Conservation (phyloP, 2,329 filamentous ascomycete species). For the Beauveria australis region DNA sequence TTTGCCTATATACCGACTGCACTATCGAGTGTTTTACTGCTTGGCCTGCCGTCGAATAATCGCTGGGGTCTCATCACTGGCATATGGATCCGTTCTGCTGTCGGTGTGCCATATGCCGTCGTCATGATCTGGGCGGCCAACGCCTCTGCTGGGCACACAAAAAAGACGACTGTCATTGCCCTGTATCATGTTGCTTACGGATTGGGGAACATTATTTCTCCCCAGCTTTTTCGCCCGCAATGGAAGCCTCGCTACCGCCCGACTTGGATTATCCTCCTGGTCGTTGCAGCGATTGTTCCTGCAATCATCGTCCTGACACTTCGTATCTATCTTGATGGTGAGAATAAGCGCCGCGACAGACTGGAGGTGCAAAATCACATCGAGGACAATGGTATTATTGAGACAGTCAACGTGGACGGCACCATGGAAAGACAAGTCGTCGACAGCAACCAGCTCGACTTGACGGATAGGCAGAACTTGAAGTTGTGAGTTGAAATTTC, state of each 20-base stretch:
- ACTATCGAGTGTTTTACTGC: slow-evolving; percentile 11
- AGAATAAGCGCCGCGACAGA: slow-evolving; percentile 13
- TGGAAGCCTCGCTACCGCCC: slow-evolving; percentile 15
- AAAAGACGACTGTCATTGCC: slow-evolving; percentile 32
- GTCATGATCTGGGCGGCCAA: slow-evolving; percentile 16
- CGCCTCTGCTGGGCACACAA: slow-evolving; percentile 27
- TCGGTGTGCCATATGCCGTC: slow-evolving; percentile 15
- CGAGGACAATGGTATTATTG: slow-evolving; percentile 4
- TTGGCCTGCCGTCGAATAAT: slow-evolving; percentile 11
- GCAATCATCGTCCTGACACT: slow-evolving; percentile 10
- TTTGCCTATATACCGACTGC: slow-evolving; percentile 12
- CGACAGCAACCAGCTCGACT: slow-evolving; percentile 12
- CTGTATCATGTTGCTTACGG: slow-evolving; percentile 29
- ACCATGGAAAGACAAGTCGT: slow-evolving; percentile 4
- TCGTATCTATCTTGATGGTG: slow-evolving; percentile 8
- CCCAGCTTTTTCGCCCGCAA: slow-evolving; percentile 22
- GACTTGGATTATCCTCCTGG: slow-evolving; percentile 16
- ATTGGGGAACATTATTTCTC: slow-evolving; percentile 28
- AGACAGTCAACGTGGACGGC: slow-evolving; percentile 11
- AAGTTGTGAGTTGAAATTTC: slow-evolving; percentile 11
- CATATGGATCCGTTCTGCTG: slow-evolving; percentile 12
- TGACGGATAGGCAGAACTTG: slow-evolving; percentile 14
- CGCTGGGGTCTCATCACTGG: slow-evolving; percentile 15
- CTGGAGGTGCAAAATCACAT: slow-evolving; percentile 4
- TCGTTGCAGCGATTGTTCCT: slow-evolving; percentile 13